These are phyloP conservation scores for Termitomyces sp. DNA, from an alignment of 768 basidiomycete species.

Conservation along the genomic window DNA sequence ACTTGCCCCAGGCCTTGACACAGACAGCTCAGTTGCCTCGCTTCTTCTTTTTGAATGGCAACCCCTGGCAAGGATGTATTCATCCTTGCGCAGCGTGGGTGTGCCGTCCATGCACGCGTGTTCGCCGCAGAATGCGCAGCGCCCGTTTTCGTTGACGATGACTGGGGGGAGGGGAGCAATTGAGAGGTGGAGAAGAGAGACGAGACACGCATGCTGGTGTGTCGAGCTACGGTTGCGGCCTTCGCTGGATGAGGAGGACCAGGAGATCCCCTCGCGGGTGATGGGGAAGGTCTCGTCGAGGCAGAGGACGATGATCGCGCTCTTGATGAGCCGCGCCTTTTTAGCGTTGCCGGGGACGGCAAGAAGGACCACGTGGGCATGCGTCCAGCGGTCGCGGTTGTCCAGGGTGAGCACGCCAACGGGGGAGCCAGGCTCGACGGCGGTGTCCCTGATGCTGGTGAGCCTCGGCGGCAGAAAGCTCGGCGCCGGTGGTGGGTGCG, in stretches of 20 bases:
- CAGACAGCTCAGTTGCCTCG: too few species aligned
- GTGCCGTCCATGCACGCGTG: conserved; percentile 93
- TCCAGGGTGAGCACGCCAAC: conserved; percentile 86
- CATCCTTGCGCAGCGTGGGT: conserved; percentile 91
- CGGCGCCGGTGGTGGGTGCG: too few species aligned
- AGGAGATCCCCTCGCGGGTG: conserved; percentile 77
- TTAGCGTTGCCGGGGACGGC: too few species aligned
- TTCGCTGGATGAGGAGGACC: conserved; percentile 84
- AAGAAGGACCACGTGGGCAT: conserved; percentile 61
- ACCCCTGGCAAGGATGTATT: conserved; percentile 85
- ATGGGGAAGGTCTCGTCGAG: conserved; percentile 81
- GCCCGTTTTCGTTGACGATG: conserved; percentile 91
- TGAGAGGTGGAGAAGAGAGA: background rate
- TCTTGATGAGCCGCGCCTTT: conserved; percentile 86
- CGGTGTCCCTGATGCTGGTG: conserved; percentile 60
- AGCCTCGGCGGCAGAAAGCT: too few species aligned
- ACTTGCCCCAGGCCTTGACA: too few species aligned
- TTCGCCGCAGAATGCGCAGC: conserved; percentile 88
- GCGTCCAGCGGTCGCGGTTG: conserved; percentile 87
- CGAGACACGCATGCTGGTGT: conserved; percentile 73
- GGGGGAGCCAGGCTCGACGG: conserved; percentile 36
- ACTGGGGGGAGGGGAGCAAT: conserved; percentile 40
- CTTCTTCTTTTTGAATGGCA: too few species aligned
- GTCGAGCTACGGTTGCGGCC: conserved; percentile 94
- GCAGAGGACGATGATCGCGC: conserved; percentile 82